Evolutionary conservation across 2,329 filamentous ascomycete genomes (phyloP).

Genomic region (Diaporthe sp.): DNA sequence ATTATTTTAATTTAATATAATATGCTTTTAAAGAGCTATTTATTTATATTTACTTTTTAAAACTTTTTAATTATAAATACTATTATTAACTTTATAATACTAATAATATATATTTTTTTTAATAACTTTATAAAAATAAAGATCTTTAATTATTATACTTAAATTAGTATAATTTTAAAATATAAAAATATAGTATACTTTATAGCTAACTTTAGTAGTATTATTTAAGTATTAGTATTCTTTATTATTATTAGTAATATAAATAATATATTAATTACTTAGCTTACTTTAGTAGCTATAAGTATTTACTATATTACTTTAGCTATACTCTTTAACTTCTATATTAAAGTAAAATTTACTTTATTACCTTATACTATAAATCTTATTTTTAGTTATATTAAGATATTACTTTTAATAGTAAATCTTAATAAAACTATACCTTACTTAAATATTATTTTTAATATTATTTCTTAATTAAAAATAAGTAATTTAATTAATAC

Average conservation of each 20-base stretch:
- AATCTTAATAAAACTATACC: background rate
- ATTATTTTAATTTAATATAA: background rate
- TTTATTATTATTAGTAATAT: too few relatives aligned
- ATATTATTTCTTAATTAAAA: background rate
- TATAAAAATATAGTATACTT: constrained; percentile 18
- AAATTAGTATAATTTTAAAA: background rate
- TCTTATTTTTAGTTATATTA: background rate
- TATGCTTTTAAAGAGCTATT: background rate
- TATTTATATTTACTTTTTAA: constrained; percentile 14
- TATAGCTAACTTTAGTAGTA: background rate
- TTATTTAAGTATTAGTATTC: too few relatives aligned
- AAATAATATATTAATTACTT: too few relatives aligned
- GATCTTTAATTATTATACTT: background rate
- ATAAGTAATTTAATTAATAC: background rate
- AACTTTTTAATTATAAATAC: background rate
- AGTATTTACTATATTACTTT: too few relatives aligned
- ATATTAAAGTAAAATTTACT: too few relatives aligned
- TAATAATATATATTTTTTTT: background rate
- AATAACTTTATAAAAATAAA: background rate
- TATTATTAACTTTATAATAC: background rate
- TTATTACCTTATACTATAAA: background rate
- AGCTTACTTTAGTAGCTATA: too few relatives aligned
- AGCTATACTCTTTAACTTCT: too few relatives aligned
- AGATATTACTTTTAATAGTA: background rate
- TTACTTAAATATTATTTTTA: background rate